These are phyloP conservation scores for Colletotrichum kahawae DNA, from an alignment of 2,329 filamentous ascomycete species.

Conservation along the genomic window DNA sequence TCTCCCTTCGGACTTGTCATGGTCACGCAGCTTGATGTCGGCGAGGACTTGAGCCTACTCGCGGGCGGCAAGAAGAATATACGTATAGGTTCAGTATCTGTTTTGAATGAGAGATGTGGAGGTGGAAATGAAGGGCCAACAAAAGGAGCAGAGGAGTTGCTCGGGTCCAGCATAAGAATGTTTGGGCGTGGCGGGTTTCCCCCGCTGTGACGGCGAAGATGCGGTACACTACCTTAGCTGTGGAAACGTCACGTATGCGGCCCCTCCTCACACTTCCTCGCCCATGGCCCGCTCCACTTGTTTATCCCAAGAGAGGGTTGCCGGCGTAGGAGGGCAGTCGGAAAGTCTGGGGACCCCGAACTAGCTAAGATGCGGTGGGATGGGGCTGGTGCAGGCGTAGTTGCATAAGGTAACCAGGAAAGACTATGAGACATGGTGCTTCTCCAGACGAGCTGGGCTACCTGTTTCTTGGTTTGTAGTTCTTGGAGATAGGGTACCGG, in stretches of 20 bases:
- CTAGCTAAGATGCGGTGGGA: background rate
- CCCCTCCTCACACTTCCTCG: conserved; percentile 3
- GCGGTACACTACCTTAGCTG: background rate
- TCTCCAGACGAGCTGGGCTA: background rate
- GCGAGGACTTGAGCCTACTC: background rate
- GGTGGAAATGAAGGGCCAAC: background rate
- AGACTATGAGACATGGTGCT: background rate
- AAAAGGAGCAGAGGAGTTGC: background rate
- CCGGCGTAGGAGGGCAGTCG: background rate
- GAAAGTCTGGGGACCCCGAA: background rate
- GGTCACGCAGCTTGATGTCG: background rate
- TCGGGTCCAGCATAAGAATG: background rate
- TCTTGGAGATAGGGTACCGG: background rate
- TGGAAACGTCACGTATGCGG: background rate
- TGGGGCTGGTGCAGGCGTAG: background rate
- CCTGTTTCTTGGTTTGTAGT: background rate
- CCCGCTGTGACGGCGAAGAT: conserved; percentile 4
- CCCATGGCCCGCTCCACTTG: background rate
- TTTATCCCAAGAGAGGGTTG: background rate
- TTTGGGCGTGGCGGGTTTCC: background rate
- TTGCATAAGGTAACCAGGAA: background rate
- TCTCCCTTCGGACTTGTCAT: background rate
- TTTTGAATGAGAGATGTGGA: background rate
- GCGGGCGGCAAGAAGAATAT: background rate
- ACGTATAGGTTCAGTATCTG: background rate